Evolutionary conservation across 371 early-diverging fungal genomes (phyloP), one percentile per base, ranked within the genome.

Genomic region (Furculomyces boomerangus): DNA sequence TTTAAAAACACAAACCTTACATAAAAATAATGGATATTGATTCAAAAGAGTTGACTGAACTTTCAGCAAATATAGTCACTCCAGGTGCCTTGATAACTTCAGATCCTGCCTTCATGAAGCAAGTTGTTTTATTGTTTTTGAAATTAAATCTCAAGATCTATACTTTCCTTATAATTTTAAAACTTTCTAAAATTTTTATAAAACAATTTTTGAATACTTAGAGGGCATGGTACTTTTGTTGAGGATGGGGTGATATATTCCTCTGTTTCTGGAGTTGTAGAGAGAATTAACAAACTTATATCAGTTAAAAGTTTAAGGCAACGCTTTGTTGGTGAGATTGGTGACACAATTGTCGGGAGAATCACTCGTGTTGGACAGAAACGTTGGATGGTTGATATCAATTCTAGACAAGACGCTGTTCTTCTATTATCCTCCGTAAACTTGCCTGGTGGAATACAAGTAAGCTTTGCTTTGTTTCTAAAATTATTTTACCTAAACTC

Each of bases 281-380:
- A 93, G 62, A 80, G 88, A 47, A 91, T 97, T 55, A 98, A 99
- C 76, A 92, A 93, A 68, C 76, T 99, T 16, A 75, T 99, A 29
- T 86, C 92, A 0, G 92, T 98, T 30, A 75, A 77, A 31, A 83
- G 98, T n/a, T 68, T 93, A 41, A 80, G 86, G 44, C 71, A 87
- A 53, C 76, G 94, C 74, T 53, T 43, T 43, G 53, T 53, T 26
- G 92, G 92, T 43, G 92, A 97, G 61, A 88, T 98, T 58, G 99
- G 99, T 48, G 99, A 99, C 74, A 90, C 98, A 46, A 89, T 99
- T 0, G 92, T 99, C 2, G 99, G 99, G 1, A 74, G 99, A 41
- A 86, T 99, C 31, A 86, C 84, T 26, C 93, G 90, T 60, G 87
- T 91, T 49, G 71, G 62, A n/a, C 81, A 78, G 51, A 96, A 86